Conservation (phyloP, 805 yeast species). For the Myxozyma nipponensis region DNA sequence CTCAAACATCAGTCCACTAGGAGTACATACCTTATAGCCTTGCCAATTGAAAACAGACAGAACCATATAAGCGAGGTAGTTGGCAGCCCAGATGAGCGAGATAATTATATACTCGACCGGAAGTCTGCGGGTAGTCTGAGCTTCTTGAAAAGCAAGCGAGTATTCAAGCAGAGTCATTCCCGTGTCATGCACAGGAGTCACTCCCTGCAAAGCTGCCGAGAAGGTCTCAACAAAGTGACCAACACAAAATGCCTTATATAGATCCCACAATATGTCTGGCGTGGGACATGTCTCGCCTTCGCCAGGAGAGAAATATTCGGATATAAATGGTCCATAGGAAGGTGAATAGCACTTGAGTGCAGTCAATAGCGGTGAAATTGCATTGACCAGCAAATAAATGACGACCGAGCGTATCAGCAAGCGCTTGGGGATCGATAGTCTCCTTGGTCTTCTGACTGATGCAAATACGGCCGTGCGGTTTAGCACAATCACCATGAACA, state of each 20-base stretch:
- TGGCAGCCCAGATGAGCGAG: slow-evolving; percentile 53
- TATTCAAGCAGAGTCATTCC: slow-evolving; percentile 73
- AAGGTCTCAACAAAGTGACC: slow-evolving; percentile 67
- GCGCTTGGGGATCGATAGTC: slow-evolving; percentile 38
- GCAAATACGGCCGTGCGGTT: slow-evolving; percentile 60
- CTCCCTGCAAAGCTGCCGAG: slow-evolving; percentile 54
- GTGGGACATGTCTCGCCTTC: slow-evolving; percentile 41
- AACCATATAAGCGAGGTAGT: slow-evolving; percentile 60
- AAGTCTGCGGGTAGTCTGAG: slow-evolving; percentile 49
- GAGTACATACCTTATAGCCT: slow-evolving; percentile 46
- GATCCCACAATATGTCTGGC: slow-evolving; percentile 54
- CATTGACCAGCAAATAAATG: slow-evolving; percentile 37
- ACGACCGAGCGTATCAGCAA: slow-evolving; percentile 42
- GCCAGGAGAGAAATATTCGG: slow-evolving; percentile 20
- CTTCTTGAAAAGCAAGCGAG: slow-evolving; percentile 72
- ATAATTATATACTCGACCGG: slow-evolving; percentile 51
- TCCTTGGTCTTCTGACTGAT: slow-evolving; percentile 44
- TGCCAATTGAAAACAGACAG: slow-evolving; percentile 55
- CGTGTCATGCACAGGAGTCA: slow-evolving; percentile 55
- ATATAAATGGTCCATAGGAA: slow-evolving; percentile 23
- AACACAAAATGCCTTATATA: slow-evolving; percentile 54
- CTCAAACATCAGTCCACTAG: too few relatives aligned
- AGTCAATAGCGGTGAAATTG: slow-evolving; percentile 39
- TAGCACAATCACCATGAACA: slow-evolving; percentile 54
- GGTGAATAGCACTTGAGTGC: slow-evolving; percentile 36